Evolutionary conservation across 805 yeast species (phyloP), one percentile per base, ranked within the genome.

Genomic region (Candida ortonii): DNA sequence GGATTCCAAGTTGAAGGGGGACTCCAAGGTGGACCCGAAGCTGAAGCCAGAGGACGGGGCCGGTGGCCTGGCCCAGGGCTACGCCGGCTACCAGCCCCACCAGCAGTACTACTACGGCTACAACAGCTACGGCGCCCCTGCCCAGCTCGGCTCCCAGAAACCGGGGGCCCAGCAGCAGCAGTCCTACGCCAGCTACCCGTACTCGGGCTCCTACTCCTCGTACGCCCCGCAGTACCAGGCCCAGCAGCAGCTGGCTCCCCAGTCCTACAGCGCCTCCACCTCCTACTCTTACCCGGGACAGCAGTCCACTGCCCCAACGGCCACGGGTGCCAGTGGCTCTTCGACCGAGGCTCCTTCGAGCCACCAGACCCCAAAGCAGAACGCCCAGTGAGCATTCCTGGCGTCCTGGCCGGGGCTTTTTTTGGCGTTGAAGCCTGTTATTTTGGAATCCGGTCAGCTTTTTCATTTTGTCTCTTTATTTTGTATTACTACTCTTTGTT

Each of bases 121-220:
- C 26, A 21, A 24, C 14, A 26, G 33, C 19, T 30, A 30, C 21
- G 9, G 16, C 14, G 22, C 33, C 13, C 12, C 30, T n/a, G 30
- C 30, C 3, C 38, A 29, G 27, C 33, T n/a, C n/a, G n/a, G n/a
- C n/a, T n/a, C n/a, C n/a, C n/a, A n/a, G n/a, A n/a, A 13, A 15
- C 38, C 24, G 32, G 25, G 12, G 25, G 23, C 26, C 13, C 42
- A 33, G 16, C 41, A 34, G 25, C 41, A 35, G 15, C 43, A 34
- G 14, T 28, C 22, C 19, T 32, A 30, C 16, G 22, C 32, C 5
- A 13, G 16, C 22, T 32, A 33, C 21, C 37, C 28, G 18, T 30
- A 25, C 22, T 20, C 37, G 5, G 16, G 22, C 24, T 17, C 31
- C 4, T 32, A 28, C 25, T 28, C 37, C 5, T 19, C 28, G 15